Evolutionary conservation across 2,329 filamentous ascomycete species (phyloP).

Genomic region (Pseudogymnoascus sp.): DNA sequence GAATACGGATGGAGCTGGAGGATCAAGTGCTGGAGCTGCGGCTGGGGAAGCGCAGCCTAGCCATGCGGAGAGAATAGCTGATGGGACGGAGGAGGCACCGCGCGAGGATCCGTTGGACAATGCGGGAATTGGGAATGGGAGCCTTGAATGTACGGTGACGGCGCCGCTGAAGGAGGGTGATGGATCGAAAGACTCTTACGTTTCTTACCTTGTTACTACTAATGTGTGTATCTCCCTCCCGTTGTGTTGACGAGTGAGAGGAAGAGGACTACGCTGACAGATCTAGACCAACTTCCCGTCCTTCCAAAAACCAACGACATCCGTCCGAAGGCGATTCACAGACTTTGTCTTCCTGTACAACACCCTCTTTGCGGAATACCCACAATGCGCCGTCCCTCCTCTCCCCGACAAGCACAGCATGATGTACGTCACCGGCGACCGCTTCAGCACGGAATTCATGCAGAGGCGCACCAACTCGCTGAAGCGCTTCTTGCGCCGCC

Average conservation of each 20-base stretch:
- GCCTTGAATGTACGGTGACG: constrained; percentile 75
- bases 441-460: constrained; percentile 91
- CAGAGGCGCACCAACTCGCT: constrained; percentile 80
- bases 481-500: constrained; percentile 79
- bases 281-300: constrained; percentile 82
- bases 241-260: not conserved
- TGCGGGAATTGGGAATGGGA: constrained; percentile 61
- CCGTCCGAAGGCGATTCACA: constrained; percentile 85
- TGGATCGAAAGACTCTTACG: constrained; percentile 91
- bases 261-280: constrained; percentile 16
- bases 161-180: constrained; percentile 91
- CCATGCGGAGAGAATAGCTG: constrained; percentile 18
- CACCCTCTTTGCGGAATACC: constrained; percentile 77
- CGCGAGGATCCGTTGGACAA: constrained; percentile 41
- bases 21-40: not conserved
- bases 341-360: constrained; percentile 98
- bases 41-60: not conserved
- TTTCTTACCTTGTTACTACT: constrained; percentile 91
- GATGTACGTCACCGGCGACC: constrained; percentile 94
- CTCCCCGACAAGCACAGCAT: constrained; percentile 98
- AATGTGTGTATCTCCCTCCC: constrained; percentile 48
- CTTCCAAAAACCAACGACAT: constrained; percentile 74
- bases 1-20: constrained; percentile 30
- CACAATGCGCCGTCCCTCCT: constrained; percentile 85
- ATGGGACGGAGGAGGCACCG: constrained; percentile 26